Percentiles rank a stretch among this genome's conserved stretches.
Evolutionary conservation across 2,329 filamentous ascomycete species (phyloP).

Genomic region (Blastomyces emzantsi): DNA sequence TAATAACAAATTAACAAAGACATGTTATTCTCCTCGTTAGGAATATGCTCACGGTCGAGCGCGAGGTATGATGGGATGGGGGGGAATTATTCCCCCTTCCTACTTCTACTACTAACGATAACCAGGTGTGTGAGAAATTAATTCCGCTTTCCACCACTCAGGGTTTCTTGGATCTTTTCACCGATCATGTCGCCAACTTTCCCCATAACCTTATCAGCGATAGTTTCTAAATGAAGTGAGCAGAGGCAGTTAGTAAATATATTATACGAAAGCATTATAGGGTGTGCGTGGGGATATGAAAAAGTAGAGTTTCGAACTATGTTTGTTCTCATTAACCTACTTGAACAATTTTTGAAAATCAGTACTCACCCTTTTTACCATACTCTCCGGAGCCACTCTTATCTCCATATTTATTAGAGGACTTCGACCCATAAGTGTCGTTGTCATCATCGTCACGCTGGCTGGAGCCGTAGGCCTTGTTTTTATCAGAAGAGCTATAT

Average conservation of each 20-base stretch:
- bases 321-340: background rate
- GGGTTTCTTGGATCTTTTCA: conserved; percentile 1
- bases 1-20: too few relatives aligned
- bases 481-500: background rate
- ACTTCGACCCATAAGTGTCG: conserved; percentile 1
- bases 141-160: background rate
- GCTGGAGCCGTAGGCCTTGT: conserved; percentile 1
- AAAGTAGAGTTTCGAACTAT: too few relatives aligned
- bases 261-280: background rate
- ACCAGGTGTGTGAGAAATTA: background rate
- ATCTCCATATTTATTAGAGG: background rate
- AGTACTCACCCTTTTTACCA: background rate
- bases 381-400: background rate
- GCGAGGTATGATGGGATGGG: background rate
- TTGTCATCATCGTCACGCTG: background rate
- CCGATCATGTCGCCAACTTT: conserved; percentile 7
- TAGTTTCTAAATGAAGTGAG: background rate
- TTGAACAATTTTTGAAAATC: background rate
- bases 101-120: background rate
- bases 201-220: conserved; percentile 4
- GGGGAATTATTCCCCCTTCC: background rate
- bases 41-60: too few relatives aligned
- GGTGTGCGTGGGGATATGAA: background rate
- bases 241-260: background rate
- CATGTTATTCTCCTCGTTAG: too few relatives aligned